Evolutionary conservation across 2,329 filamentous ascomycete genomes (phyloP).

Genomic region (Paraconiothyrium sp.): DNA sequence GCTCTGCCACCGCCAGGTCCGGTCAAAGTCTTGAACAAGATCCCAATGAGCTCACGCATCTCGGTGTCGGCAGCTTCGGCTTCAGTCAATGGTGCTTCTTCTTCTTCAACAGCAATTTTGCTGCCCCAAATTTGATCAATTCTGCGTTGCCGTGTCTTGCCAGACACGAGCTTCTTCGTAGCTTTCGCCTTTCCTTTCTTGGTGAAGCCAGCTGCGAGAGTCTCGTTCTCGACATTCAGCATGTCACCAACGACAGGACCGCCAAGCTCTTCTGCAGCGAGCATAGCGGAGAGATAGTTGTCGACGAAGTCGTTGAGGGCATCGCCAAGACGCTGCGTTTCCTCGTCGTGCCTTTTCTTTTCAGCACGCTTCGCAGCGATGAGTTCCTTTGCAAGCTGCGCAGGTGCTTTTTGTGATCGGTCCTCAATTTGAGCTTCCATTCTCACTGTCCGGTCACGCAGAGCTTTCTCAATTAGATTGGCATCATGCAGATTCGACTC

Average conservation of each 20-base stretch:
- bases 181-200: constrained; percentile 57
- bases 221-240: constrained; percentile 69
- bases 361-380: constrained; percentile 68
- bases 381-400: constrained; percentile 70
- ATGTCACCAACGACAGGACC: constrained; percentile 83
- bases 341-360: constrained; percentile 68
- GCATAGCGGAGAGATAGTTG: constrained; percentile 73
- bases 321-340: constrained; percentile 69
- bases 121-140: constrained; percentile 62
- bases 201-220: constrained; percentile 63
- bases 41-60: constrained; percentile 58
- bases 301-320: constrained; percentile 77
- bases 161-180: constrained; percentile 47
- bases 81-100: constrained; percentile 49
- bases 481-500: constrained; percentile 59
- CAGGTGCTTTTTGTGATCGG: constrained; percentile 66
- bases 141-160: constrained; percentile 55
- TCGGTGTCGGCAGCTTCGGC: constrained; percentile 60
- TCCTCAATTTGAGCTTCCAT: constrained; percentile 67
- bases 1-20: constrained; percentile 50
- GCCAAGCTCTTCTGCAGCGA: constrained; percentile 84
- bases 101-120: constrained; percentile 33
- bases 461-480: constrained; percentile 55
- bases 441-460: constrained; percentile 66
- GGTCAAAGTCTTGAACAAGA: constrained; percentile 55